Percentiles rank a stretch among this genome's conserved stretches.
These are phyloP conservation scores for Saccharomycopsis synnaedendra DNA, from an alignment of 805 yeast genomes.

Conservation along the genomic window DNA sequence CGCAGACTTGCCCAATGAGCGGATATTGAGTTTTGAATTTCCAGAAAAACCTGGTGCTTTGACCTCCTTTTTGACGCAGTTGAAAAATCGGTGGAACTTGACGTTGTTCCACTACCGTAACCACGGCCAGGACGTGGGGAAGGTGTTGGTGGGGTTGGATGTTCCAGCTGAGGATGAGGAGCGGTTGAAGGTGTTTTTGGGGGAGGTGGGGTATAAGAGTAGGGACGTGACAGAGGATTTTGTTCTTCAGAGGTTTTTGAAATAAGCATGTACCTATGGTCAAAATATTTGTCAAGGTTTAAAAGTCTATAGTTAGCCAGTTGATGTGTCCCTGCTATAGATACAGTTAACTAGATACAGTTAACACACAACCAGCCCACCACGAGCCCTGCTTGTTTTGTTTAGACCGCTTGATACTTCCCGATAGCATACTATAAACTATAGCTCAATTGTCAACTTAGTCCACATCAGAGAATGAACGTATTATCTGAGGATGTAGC, in stretches of 20 bases:
- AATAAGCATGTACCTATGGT: slow-evolving; percentile 14
- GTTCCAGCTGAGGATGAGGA: slow-evolving; percentile 63
- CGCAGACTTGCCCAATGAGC: slow-evolving; percentile 61
- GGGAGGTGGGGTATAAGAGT: slow-evolving; percentile 63
- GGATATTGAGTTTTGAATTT: slow-evolving; percentile 76
- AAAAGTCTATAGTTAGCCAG: no score
- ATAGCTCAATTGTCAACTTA: no score
- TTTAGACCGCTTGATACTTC: no score
- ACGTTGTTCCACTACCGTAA: slow-evolving; percentile 94
- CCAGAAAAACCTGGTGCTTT: slow-evolving; percentile 98
- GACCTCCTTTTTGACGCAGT: slow-evolving; percentile 58
- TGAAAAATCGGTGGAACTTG: slow-evolving; percentile 79
- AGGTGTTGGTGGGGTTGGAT: slow-evolving; percentile 80
- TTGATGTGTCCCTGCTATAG: no score
- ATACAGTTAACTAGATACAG: no score
- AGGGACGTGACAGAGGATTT: slow-evolving; percentile 75
- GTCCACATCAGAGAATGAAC: no score
- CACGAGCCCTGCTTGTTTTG: no score
- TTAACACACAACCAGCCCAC: no score
- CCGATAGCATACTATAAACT: no score
- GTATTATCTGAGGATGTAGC: no score
- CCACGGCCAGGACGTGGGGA: slow-evolving; percentile 92
- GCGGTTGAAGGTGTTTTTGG: slow-evolving; percentile 58
- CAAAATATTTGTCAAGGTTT: no score
- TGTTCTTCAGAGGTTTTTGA: slow-evolving; percentile 74